These are phyloP conservation scores for Cyclaneusma minus DNA, from an alignment of 2,329 filamentous ascomycete species.

Conservation along the genomic window DNA sequence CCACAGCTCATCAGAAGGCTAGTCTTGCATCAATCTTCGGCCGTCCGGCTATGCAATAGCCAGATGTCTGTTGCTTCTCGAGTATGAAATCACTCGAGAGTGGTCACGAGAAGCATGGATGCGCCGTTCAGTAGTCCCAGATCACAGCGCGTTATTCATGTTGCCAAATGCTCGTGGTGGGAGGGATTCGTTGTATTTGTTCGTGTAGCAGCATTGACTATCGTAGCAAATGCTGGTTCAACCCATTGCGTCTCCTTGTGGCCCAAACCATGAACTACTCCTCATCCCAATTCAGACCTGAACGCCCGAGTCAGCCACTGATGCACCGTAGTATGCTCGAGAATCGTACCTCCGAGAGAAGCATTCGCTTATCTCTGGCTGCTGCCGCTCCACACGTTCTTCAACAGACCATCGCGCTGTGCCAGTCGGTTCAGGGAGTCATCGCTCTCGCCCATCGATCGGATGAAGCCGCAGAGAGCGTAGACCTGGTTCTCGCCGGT, in stretches of 20 bases:
- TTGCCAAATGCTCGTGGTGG: background rate
- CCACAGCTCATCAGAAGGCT: conserved; percentile 49
- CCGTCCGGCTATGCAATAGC: conserved; percentile 17
- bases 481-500: conserved; percentile 96
- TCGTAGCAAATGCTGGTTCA: conserved; percentile 14
- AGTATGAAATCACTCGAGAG: conserved; percentile 16
- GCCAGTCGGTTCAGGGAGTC: conserved; percentile 90
- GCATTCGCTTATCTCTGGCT: conserved; percentile 18
- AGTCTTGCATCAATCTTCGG: conserved; percentile 21
- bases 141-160: conserved; percentile 9
- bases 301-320: conserved; percentile 3
- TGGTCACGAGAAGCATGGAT: conserved; percentile 19
- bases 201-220: conserved; percentile 15
- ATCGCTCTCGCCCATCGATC: conserved; percentile 95
- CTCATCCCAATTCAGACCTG: conserved; percentile 3
- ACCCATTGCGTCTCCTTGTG: conserved; percentile 11
- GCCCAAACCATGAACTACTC: conserved; percentile 9
- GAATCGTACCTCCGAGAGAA: conserved; percentile 14
- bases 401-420: conserved; percentile 91
- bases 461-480: conserved; percentile 93
- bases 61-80: conserved; percentile 17
- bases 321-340: conserved; percentile 2
- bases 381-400: conserved; percentile 77
- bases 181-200: background rate
- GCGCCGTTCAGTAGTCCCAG: conserved; percentile 9